Evolutionary conservation across 257 asterid genomes (phyloP).

Genomic region (Penstemon eatonii): DNA sequence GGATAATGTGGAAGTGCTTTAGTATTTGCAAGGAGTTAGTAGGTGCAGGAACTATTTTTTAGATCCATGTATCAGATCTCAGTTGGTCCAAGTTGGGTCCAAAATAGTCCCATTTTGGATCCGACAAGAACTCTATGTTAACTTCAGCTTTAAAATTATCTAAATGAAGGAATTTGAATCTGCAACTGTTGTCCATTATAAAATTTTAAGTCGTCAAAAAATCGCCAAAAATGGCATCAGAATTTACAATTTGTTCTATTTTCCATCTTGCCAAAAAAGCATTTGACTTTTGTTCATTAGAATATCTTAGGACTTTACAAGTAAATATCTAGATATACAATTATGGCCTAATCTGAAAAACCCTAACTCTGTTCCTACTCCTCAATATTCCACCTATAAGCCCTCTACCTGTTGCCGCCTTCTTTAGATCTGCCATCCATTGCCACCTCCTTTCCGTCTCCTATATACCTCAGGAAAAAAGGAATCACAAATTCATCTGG

Average conservation of each 20-base stretch:
- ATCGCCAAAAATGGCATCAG: too few species aligned
- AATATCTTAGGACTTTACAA: too few species aligned
- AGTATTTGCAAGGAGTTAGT: background rate
- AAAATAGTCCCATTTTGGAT: background rate
- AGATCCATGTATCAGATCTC: background rate
- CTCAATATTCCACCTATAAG: too few species aligned
- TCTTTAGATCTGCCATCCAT: background rate
- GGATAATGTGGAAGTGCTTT: conserved; percentile 8
- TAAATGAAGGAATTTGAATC: too few species aligned
- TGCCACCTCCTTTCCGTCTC: background rate
- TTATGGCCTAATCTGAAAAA: too few species aligned
- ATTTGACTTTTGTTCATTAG: background rate
- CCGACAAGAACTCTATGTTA: background rate
- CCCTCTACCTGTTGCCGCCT: too few species aligned
- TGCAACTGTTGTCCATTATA: too few species aligned
- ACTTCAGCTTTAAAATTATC: background rate
- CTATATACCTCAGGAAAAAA: too few species aligned
- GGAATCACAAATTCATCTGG: background rate
- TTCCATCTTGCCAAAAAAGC: background rate
- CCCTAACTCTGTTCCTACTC: too few species aligned
- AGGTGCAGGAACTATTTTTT: background rate
- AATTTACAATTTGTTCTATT: too few species aligned
- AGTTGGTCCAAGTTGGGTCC: background rate
- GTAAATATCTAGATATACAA: too few species aligned
- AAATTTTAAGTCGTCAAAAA: too few species aligned